Evolutionary conservation across 176 grass and related monocot species (phyloP).

Genomic region (Cenchrus purpureus): DNA sequence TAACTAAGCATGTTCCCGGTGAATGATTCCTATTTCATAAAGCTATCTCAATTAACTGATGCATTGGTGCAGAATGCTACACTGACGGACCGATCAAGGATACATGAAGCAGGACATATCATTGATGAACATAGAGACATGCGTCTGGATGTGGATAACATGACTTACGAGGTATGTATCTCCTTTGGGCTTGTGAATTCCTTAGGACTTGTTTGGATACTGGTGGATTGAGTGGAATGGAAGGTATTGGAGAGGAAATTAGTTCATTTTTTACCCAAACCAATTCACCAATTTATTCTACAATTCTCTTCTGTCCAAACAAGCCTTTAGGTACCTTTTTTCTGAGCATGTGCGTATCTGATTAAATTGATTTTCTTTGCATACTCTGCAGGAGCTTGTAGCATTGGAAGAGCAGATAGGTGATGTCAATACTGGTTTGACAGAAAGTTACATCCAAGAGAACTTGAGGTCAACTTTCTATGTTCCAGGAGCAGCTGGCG

Average conservation of each 20-base stretch:
- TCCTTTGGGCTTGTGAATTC: slow-evolving; percentile 16
- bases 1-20: slow-evolving; percentile 13
- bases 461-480: slow-evolving; percentile 48
- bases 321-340: background rate
- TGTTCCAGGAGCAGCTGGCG: slow-evolving; percentile 24
- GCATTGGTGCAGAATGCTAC: slow-evolving; percentile 35
- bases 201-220: too few relatives aligned
- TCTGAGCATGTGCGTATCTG: slow-evolving; percentile 21
- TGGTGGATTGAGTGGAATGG: too few relatives aligned
- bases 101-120: slow-evolving; percentile 44
- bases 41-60: slow-evolving; percentile 18
- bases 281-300: too few relatives aligned
- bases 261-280: too few relatives aligned
- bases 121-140: slow-evolving; percentile 66
- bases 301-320: too few relatives aligned
- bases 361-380: background rate
- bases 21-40: slow-evolving; percentile 25
- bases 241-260: too few relatives aligned
- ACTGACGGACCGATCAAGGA: slow-evolving; percentile 27
- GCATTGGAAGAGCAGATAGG: slow-evolving; percentile 72
- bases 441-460: slow-evolving; percentile 57
- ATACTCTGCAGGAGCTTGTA: slow-evolving; percentile 60
- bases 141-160: slow-evolving; percentile 64
- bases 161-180: slow-evolving; percentile 68
- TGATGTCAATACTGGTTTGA: slow-evolving; percentile 64